phyloP scores from a whole-genome alignment of 164 flowering plant genomes.

The Berberis vulgaris region DNA sequence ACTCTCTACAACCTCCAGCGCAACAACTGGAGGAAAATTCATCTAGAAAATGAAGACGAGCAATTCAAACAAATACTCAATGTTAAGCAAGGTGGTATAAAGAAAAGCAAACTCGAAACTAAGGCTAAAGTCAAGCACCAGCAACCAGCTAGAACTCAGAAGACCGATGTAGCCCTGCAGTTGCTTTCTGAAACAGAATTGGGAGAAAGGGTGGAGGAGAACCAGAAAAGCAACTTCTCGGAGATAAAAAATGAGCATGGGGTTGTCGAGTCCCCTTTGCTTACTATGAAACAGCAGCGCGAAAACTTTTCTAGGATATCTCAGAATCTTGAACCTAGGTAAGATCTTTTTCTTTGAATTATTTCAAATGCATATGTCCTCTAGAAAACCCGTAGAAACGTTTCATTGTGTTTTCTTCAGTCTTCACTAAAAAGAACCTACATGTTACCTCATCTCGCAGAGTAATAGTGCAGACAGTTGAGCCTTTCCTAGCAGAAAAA shows the following conservation, averaged over 20 bases:
- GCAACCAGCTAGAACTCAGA: slow-evolving; percentile 31
- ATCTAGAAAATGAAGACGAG: slow-evolving; percentile 51
- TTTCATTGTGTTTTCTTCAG: not conserved
- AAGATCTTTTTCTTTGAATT: not conserved
- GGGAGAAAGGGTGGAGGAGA: slow-evolving; percentile 34
- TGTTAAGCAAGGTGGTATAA: slow-evolving; percentile 58
- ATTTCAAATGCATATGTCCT: too few species aligned
- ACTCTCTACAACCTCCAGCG: slow-evolving; percentile 26
- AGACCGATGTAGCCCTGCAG: slow-evolving; percentile 21
- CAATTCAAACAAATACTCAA: slow-evolving; percentile 52
- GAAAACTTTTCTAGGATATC: slow-evolving; percentile 39
- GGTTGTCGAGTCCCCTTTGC: slow-evolving; percentile 18
- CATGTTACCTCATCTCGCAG: slow-evolving; percentile 21
- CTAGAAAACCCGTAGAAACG: not conserved
- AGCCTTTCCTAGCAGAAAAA: slow-evolving; percentile 26
- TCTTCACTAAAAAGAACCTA: not conserved
- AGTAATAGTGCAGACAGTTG: slow-evolving; percentile 27
- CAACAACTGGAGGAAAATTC: slow-evolving; percentile 22
- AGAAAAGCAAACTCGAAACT: slow-evolving; percentile 45
- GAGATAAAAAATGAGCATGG: slow-evolving; percentile 48
- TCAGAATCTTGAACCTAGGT: slow-evolving; percentile 56
- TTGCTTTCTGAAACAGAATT: slow-evolving; percentile 26
- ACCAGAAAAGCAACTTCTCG: slow-evolving; percentile 35
- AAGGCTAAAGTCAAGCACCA: slow-evolving; percentile 46
- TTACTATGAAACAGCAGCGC: slow-evolving; percentile 25